phyloP scores from a whole-genome alignment of 768 basidiomycete genomes.

The Hygrophorus russula region DNA sequence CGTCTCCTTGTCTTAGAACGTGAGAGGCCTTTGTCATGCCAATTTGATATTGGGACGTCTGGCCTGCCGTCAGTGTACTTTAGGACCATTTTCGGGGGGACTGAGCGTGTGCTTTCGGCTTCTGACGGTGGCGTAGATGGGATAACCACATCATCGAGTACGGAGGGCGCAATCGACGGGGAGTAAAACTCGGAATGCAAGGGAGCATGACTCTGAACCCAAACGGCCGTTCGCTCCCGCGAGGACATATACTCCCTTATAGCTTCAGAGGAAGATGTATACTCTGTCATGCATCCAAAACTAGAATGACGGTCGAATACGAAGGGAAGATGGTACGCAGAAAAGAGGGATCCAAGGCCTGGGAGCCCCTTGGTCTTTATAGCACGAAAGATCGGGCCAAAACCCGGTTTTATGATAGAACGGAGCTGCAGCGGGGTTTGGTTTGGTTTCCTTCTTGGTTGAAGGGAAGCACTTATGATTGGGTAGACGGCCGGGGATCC shows the following conservation, averaged over 20 bases:
- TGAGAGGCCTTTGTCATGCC: constrained; percentile 19
- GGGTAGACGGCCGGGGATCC: constrained; percentile 22
- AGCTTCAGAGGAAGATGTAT: constrained; percentile 47
- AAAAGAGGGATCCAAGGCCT: background rate
- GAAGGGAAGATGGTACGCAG: constrained; percentile 6
- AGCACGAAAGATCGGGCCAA: constrained; percentile 1
- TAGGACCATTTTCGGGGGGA: constrained; percentile 66
- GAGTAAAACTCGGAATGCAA: constrained; percentile 34
- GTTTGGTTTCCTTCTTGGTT: constrained; percentile 16
- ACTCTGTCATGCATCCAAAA: constrained; percentile 46
- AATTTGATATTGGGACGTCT: constrained; percentile 51
- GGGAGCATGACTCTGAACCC: constrained; percentile 40
- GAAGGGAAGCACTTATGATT: constrained; percentile 14
- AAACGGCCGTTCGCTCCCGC: constrained; percentile 51
- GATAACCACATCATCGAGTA: constrained; percentile 26
- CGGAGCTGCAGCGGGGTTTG: constrained; percentile 13
- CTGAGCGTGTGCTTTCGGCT: constrained; percentile 35
- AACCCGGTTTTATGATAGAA: background rate
- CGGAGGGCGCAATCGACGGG: constrained; percentile 47
- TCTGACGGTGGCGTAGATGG: constrained; percentile 33
- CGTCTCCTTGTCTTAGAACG: constrained; percentile 14
- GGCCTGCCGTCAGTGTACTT: constrained; percentile 54
- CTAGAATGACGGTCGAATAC: constrained; percentile 16
- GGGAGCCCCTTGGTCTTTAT: constrained; percentile 4
- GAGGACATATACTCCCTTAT: constrained; percentile 46